Conservation (phyloP, 2,329 filamentous ascomycete genomes). For the Penicillium sp. region DNA sequence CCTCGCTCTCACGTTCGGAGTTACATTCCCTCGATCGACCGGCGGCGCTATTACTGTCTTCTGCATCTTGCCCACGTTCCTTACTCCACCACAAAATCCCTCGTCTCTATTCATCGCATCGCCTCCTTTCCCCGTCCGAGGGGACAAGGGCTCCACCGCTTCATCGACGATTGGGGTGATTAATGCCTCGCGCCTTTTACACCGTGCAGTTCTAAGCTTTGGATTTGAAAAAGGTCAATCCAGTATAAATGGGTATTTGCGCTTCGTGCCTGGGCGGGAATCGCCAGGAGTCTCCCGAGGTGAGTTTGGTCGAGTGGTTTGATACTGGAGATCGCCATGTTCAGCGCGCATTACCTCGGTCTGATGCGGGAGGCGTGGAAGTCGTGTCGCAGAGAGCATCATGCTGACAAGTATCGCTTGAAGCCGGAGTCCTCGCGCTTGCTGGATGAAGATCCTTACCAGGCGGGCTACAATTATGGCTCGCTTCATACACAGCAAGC, state of each 20-base stretch:
- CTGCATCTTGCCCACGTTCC: slow-evolving; percentile 21
- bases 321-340: slow-evolving; percentile 7
- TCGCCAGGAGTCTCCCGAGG: slow-evolving; percentile 45
- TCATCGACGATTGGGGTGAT: slow-evolving; percentile 23
- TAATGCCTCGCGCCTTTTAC: slow-evolving; percentile 26
- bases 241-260: slow-evolving; percentile 49
- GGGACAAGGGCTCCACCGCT: slow-evolving; percentile 16
- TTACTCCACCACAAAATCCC: slow-evolving; percentile 13
- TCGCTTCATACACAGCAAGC: slow-evolving; percentile 42
- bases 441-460: slow-evolving; percentile 51
- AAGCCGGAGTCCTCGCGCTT: slow-evolving; percentile 49
- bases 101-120: neutral
- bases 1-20: neutral
- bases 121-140: slow-evolving; percentile 3
- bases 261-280: slow-evolving; percentile 48
- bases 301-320: slow-evolving; percentile 15
- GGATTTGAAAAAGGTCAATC: slow-evolving; percentile 5
- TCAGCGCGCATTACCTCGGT: slow-evolving; percentile 20
- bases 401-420: slow-evolving; percentile 18
- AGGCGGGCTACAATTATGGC: slow-evolving; percentile 49
- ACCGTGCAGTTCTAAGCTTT: slow-evolving; percentile 17
- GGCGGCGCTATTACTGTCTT: slow-evolving; percentile 14
- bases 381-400: neutral
- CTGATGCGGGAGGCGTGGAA: slow-evolving; percentile 17
- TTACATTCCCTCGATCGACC: slow-evolving; percentile 4